Conservation (phyloP, 2,329 filamentous ascomycete species). For the Sclerotinia minor region DNA sequence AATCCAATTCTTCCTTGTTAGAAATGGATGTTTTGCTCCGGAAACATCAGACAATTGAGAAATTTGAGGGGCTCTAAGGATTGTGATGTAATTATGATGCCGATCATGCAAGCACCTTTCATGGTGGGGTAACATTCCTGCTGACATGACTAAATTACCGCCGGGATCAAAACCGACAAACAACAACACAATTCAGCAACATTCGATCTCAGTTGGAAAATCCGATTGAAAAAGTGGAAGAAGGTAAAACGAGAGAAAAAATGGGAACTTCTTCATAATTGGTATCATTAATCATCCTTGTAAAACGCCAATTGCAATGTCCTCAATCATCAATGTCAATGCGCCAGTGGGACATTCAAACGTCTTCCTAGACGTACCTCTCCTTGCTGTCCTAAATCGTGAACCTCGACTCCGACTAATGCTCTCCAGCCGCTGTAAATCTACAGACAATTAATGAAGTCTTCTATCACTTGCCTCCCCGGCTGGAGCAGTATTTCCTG, state of each 20-base stretch:
- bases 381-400: slow-evolving; percentile 9
- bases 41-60: slow-evolving; percentile 8
- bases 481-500: slow-evolving; percentile 32
- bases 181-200: neutral
- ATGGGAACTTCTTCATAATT: slow-evolving; percentile 26
- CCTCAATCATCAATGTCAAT: slow-evolving; percentile 11
- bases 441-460: slow-evolving; percentile 29
- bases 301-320: slow-evolving; percentile 30
- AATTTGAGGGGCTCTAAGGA: slow-evolving; percentile 2
- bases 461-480: slow-evolving; percentile 40
- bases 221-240: neutral
- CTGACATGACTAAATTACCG: slow-evolving; percentile 1
- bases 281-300: slow-evolving; percentile 40
- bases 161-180: slow-evolving; percentile 17
- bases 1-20: neutral
- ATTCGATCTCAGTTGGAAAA: slow-evolving; percentile 4
- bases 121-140: neutral
- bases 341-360: neutral
- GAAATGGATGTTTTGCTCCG: slow-evolving; percentile 13
- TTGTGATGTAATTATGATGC: slow-evolving; percentile 21
- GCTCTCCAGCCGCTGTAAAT: neutral
- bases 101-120: slow-evolving; percentile 14
- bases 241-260: neutral
- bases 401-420: slow-evolving; percentile 18
- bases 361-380: neutral